Evolutionary conservation across 2,329 filamentous ascomycete species (phyloP).

Genomic region (Cladosporium colombiae): DNA sequence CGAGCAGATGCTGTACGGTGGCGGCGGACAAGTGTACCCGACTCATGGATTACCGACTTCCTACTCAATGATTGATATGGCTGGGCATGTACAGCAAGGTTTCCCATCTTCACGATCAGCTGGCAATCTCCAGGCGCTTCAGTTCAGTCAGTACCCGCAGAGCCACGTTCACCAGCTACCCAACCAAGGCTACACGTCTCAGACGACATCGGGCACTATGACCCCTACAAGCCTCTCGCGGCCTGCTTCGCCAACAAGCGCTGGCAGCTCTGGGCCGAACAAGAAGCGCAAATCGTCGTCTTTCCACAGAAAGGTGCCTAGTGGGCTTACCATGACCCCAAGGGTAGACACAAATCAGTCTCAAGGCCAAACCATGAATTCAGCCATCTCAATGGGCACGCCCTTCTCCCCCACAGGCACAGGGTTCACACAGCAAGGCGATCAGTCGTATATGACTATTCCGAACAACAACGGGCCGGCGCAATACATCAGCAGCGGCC

Average conservation of each 20-base stretch:
- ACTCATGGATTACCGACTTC: conserved; percentile 37
- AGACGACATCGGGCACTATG: conserved; percentile 49
- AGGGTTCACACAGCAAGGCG: conserved; percentile 19
- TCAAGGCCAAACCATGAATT: conserved; percentile 33
- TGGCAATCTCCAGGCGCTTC: conserved; percentile 63
- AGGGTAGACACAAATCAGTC: conserved; percentile 62
- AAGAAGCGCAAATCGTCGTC: conserved; percentile 74
- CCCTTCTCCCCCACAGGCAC: conserved; percentile 40
- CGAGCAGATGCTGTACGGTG: conserved; percentile 20
- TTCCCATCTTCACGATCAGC: conserved; percentile 63
- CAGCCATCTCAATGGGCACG: conserved; percentile 32
- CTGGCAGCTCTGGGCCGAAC: conserved; percentile 62
- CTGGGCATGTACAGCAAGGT: conserved; percentile 39
- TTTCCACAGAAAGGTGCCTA: conserved; percentile 63
- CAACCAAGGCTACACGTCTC: conserved; percentile 35
- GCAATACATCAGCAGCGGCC: conserved; percentile 35
- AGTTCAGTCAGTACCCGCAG: conserved; percentile 34
- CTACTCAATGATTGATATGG: conserved; percentile 42
- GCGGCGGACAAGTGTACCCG: conserved; percentile 10
- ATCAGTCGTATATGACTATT: conserved; percentile 38
- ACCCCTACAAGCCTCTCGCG: conserved; percentile 67
- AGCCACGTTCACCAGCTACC: conserved; percentile 39
- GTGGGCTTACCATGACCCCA: conserved; percentile 74
- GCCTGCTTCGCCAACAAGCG: conserved; percentile 66
- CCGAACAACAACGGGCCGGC: conserved; percentile 30